Percentiles rank a stretch among this genome's conserved stretches.
These are phyloP conservation scores for Ustilago trichophora DNA, from an alignment of 1,284 basidiomycete genomes.

Conservation along the genomic window DNA sequence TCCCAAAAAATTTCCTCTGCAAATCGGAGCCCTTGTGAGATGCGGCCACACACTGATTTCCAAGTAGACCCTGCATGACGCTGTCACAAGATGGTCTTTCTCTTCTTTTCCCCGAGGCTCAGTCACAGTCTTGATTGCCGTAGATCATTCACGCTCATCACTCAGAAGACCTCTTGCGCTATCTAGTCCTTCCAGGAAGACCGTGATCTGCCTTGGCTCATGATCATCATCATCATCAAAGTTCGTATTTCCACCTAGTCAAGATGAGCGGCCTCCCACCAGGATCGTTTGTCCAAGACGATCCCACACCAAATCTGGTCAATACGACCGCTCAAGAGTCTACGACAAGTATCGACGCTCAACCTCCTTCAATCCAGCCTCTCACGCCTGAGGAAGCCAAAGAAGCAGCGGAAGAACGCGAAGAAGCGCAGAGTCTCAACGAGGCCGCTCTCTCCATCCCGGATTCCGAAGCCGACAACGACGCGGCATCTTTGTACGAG, in stretches of 20 bases:
- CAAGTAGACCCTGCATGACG: too few relatives aligned
- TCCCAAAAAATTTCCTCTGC: constrained; percentile 12
- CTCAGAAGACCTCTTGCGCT: background rate
- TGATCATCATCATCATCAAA: background rate
- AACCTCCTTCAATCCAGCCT: background rate
- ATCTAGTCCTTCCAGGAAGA: background rate
- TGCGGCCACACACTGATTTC: background rate
- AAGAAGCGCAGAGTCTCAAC: constrained; percentile 35
- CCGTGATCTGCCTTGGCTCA: background rate
- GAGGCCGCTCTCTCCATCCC: constrained; percentile 53
- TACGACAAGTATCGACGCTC: background rate
- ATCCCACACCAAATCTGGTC: background rate
- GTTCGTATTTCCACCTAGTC: background rate
- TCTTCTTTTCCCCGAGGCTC: too few relatives aligned
- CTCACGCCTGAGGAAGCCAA: constrained; percentile 11
- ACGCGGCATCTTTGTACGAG: constrained; percentile 13
- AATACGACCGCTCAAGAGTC: background rate
- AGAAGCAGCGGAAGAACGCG: constrained; percentile 28
- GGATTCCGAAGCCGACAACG: constrained; percentile 38
- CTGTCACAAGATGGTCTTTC: background rate
- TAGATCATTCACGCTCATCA: constrained; percentile 25
- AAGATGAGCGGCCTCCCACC: constrained; percentile 29
- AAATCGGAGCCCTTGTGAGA: too few relatives aligned
- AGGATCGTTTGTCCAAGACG: constrained; percentile 16
- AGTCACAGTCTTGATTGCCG: too few relatives aligned